phyloP scores from a whole-genome alignment of 169 alveolate genomes.

The Fabrea salina region DNA sequence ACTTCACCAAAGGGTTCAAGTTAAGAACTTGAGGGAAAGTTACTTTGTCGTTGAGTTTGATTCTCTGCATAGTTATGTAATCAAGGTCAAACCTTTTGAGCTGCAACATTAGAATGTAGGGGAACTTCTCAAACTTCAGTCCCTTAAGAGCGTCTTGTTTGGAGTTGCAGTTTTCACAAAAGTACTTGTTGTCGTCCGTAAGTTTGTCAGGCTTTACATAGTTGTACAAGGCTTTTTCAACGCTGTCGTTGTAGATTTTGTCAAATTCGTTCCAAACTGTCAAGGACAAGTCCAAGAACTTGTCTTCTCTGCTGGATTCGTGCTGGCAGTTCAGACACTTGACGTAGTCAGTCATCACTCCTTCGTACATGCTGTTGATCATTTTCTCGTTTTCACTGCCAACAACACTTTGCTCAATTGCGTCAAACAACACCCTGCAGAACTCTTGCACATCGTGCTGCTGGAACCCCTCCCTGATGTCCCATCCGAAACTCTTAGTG shows the following conservation, averaged over 20 bases:
- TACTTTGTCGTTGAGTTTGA: conserved; percentile 78
- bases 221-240: conserved; percentile 72
- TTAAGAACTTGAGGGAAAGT: conserved; percentile 56
- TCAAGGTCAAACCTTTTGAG: conserved; percentile 79
- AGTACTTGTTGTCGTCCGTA: conserved; percentile 75
- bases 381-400: not conserved
- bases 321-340: conserved; percentile 78
- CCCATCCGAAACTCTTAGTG: conserved; percentile 83
- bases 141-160: conserved; percentile 80
- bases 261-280: conserved; percentile 76
- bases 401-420: conserved; percentile 35
- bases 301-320: conserved; percentile 58
- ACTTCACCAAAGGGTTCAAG: conserved; percentile 34
- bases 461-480: conserved; percentile 57
- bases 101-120: not conserved
- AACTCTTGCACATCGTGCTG: conserved; percentile 74
- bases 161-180: conserved; percentile 74
- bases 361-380: conserved; percentile 71
- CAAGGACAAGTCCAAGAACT: conserved; percentile 75
- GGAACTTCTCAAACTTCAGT: conserved; percentile 19
- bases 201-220: conserved; percentile 77
- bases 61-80: conserved; percentile 64
- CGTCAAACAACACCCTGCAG: conserved; percentile 44
- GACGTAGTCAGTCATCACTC: conserved; percentile 60
- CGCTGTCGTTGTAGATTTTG: conserved; percentile 51